A percentile compares a stretch with the other conserved stretches of the same genome.
These are phyloP conservation scores for Fusarium sp. DNA, from an alignment of 2,329 filamentous ascomycete species.

Conservation along the genomic window DNA sequence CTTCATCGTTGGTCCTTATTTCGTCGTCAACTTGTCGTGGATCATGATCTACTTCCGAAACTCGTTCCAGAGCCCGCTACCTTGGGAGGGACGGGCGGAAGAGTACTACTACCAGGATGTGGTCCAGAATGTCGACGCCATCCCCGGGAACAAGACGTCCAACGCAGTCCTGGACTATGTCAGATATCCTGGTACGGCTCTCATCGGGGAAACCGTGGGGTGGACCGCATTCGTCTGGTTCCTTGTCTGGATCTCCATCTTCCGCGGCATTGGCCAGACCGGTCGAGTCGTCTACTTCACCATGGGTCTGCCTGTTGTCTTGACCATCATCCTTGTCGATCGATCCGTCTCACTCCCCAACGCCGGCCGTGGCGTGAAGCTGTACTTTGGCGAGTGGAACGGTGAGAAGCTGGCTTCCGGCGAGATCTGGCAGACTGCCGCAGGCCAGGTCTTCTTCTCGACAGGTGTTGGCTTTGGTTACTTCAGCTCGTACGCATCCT, in stretches of 20 bases:
- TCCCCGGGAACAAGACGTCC: conserved; percentile 51
- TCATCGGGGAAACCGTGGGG: conserved; percentile 65
- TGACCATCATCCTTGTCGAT: conserved; percentile 65
- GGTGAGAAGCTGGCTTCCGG: conserved; percentile 59
- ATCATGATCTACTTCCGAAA: conserved; percentile 67
- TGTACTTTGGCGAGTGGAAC: conserved; percentile 58
- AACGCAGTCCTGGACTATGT: conserved; percentile 54
- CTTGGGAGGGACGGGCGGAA: conserved; percentile 60
- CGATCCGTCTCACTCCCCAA: conserved; percentile 63
- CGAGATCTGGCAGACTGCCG: conserved; percentile 66
- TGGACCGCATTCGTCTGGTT: conserved; percentile 69
- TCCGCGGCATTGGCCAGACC: conserved; percentile 65
- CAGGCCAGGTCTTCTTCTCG: conserved; percentile 68
- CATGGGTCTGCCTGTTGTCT: conserved; percentile 67
- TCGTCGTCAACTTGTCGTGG: conserved; percentile 65
- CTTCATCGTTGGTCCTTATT: conserved; percentile 65
- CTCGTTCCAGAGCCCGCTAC: conserved; percentile 63
- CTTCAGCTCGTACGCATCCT: conserved; percentile 66
- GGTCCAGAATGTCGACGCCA: conserved; percentile 56
- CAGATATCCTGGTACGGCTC: conserved; percentile 55
- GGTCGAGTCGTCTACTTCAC: conserved; percentile 69
- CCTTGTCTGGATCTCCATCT: conserved; percentile 67
- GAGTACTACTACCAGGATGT: conserved; percentile 63
- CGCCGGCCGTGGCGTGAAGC: conserved; percentile 60
- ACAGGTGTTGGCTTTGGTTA: conserved; percentile 67